These are phyloP conservation scores for Candida boidinii DNA, from an alignment of 805 yeast species.

Conservation along the genomic window DNA sequence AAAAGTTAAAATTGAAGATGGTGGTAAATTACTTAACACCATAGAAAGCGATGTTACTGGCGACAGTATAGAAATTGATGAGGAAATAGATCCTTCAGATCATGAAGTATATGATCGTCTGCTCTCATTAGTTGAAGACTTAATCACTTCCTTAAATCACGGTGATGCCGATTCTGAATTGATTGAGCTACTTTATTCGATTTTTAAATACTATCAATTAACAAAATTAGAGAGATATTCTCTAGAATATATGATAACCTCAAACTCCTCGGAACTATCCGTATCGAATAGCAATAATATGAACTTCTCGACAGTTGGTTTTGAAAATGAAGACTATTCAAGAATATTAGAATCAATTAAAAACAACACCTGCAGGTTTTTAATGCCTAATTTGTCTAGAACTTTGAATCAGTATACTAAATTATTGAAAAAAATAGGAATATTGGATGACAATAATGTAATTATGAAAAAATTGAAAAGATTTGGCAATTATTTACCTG, in stretches of 20 bases:
- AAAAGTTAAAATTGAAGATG: too few relatives aligned
- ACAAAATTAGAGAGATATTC: conserved; percentile 43
- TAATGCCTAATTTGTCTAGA: conserved; percentile 23
- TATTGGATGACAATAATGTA: conserved; percentile 8
- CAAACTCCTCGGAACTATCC: too few relatives aligned
- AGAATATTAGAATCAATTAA: too few relatives aligned
- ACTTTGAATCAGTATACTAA: conserved; percentile 14
- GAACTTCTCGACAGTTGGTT: too few relatives aligned
- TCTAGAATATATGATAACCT: conserved; percentile 51
- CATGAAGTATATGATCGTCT: conserved; percentile 11
- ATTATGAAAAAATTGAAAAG: conserved; percentile 4
- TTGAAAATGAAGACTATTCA: too few relatives aligned
- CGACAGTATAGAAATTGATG: conserved; percentile 16
- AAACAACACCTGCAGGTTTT: conserved; percentile 9
- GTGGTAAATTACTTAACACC: too few relatives aligned
- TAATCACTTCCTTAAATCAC: conserved; percentile 55
- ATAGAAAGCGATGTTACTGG: too few relatives aligned
- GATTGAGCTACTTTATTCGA: conserved; percentile 38
- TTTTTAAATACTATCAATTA: conserved; percentile 42
- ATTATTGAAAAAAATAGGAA: conserved; percentile 11
- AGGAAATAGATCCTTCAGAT: conserved; percentile 14
- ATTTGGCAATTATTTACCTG: too few relatives aligned
- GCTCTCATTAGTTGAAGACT: conserved; percentile 42
- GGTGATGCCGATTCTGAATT: conserved; percentile 58
- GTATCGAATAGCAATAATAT: too few relatives aligned